Conservation (phyloP, 1,284 basidiomycete species). For the Sporisorium exsertum region DNA sequence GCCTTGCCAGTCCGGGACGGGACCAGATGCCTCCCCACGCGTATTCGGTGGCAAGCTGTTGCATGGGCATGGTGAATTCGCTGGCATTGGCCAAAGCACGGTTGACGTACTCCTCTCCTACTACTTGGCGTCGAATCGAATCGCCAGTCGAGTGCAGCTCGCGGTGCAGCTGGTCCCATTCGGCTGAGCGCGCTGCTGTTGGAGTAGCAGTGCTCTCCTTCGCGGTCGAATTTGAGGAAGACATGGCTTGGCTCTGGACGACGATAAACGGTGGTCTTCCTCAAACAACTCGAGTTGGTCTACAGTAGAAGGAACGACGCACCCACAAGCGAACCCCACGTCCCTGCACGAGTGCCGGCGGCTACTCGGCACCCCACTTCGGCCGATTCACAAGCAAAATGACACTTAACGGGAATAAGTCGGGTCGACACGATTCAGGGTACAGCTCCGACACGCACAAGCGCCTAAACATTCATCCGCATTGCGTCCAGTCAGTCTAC, state of each 20-base stretch:
- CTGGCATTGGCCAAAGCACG: conserved; percentile 29
- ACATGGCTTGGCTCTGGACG: too few species aligned
- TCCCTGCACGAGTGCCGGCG: conserved; percentile 1
- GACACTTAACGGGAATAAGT: not conserved
- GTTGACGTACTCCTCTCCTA: conserved; percentile 36
- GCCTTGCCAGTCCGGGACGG: conserved; percentile 28
- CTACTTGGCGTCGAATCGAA: conserved; percentile 32
- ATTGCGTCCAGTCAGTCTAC: conserved; percentile 6
- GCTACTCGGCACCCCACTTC: conserved; percentile 5
- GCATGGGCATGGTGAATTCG: conserved; percentile 38
- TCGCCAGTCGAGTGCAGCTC: conserved; percentile 25
- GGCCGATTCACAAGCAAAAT: not conserved
- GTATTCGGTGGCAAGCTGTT: conserved; percentile 35
- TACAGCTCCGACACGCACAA: too few species aligned
- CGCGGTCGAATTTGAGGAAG: not conserved
- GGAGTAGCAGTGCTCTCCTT: not conserved
- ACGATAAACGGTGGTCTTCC: too few species aligned
- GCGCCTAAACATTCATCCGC: not conserved
- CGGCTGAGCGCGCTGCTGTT: conserved; percentile 4
- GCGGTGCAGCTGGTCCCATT: conserved; percentile 27
- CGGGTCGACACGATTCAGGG: conserved; percentile 1
- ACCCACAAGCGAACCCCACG: too few species aligned
- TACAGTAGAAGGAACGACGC: too few species aligned
- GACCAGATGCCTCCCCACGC: conserved; percentile 48
- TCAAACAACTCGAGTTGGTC: too few species aligned